Evolutionary conservation across 2,329 filamentous ascomycete genomes (phyloP), one percentile per base, ranked within the genome.

Genomic region (Knufia petricola): DNA sequence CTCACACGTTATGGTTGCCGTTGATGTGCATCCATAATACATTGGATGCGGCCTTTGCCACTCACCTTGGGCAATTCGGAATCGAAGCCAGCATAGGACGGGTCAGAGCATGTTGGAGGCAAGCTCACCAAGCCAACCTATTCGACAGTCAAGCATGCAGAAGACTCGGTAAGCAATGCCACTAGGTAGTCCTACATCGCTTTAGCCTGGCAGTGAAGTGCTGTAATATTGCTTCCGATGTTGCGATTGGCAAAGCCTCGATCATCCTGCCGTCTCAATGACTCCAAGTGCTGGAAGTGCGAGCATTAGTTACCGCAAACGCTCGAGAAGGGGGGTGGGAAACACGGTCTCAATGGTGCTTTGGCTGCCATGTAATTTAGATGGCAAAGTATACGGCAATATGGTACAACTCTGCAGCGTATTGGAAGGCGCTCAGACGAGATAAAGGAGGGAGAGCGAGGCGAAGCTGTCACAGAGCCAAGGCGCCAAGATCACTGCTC

Each of bases 71-170:
- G 24, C 6, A 44, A 26, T 9, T 44, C 23, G 26, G 7, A 20
- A 19, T 13, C 31, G 9, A 32, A 40, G n/a, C 37, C 6, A 40
- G 37, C 21, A 17, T 21, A 4, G 21, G 10, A 6, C 4, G 19
- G 37, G 21, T 40, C 8, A 24, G 7, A 30, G 24, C 4, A 15
- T 34, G 24, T 30, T 31, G 13, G 8, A 31, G 20, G 13, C 30
- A 46, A 37, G 43, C 30, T 46, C 30, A 23, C 17, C 30, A 23
- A 26, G 43, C 23, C 30, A 7, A n/a, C 17, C 32, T 7, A 46
- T 46, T 46, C 43, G 43, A 46, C 12, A 20, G 7, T 15, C 43
- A 36, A 46, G 43, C 43, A 36, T 24, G 32, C 30, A 13, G 23
- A 20, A 46, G 43, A 46, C 12, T 19, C 37, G 31, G 37, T 15